Evolutionary conservation across 2,329 filamentous ascomycete genomes (phyloP), one percentile per base, ranked within the genome.

Genomic region (Alternaria rosae): DNA sequence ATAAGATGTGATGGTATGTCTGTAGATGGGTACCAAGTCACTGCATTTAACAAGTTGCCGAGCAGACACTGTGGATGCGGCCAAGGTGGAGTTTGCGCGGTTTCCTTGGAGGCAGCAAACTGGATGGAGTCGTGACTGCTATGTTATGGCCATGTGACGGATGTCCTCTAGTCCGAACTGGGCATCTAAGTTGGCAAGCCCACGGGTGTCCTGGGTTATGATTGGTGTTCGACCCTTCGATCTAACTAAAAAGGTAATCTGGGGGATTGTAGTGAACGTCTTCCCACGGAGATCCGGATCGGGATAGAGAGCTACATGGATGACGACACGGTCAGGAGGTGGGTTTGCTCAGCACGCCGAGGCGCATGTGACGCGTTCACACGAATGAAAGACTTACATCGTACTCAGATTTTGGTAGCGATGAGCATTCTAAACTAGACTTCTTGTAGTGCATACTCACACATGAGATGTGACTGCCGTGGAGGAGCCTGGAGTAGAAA

Each of bases 161-260:
- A 58, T 60, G 53, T 54, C 35, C 51, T 59, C 61, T 57, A 42
- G 45, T 53, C 38, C 50, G 54, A 57, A 56, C 52, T 38, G 62
- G 61, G 66, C 30, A 50, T 48, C 10, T 58, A 64, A 52, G 59
- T 57, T 66, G 57, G 57, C 59, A 64, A 47, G 58, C 47, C 35
- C 35, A 38, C n/a, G 35, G 35, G 35, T 30, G 38, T 17, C 51
- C 51, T 26, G 54, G 54, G 47, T 52, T n/a, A 13, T 53, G 45
- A 62, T 26, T 63, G 62, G 61, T 53, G 21, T 35, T 20, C 30
- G 53, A 42, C 41, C 6, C 32, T 52, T 5, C 50, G 53, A 50
- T 56, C 42, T 26, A 54, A 45, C 48, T 21, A 17, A 30, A 50
- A 54, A 25, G 6, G 44, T n/a, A 58, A 26, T 43, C 50, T 58